Percentiles rank a stretch among this genome's conserved stretches.
phyloP scores from a whole-genome alignment of 2,329 filamentous ascomycete species.

The Neonectria sp. region DNA sequence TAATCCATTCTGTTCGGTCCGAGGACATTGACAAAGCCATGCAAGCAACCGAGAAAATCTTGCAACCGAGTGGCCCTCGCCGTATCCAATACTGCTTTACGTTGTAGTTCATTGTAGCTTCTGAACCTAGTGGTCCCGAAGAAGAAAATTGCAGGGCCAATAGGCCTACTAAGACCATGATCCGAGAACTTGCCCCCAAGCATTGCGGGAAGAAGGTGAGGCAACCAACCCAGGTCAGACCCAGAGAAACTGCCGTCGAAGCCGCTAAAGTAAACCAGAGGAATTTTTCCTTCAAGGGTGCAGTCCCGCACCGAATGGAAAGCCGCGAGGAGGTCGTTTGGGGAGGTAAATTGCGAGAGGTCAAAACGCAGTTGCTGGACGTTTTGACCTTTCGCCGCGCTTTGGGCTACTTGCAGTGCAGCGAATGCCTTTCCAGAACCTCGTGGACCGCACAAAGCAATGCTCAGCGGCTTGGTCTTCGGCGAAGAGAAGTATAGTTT shows the following conservation, averaged over 20 bases:
- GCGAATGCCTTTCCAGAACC: constrained; percentile 6
- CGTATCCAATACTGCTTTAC: background rate
- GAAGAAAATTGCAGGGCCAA: constrained; percentile 3
- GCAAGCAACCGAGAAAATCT: constrained; percentile 8
- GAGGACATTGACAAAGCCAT: constrained; percentile 14
- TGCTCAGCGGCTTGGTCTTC: constrained; percentile 5
- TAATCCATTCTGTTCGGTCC: constrained; percentile 1
- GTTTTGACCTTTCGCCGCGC: background rate
- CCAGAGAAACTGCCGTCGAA: background rate
- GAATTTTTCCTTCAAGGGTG: background rate
- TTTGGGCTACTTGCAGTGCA: constrained; percentile 4
- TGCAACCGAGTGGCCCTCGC: background rate
- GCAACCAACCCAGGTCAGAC: background rate
- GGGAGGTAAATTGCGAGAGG: constrained; percentile 3
- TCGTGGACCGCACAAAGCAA: background rate
- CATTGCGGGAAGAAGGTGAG: constrained; percentile 4
- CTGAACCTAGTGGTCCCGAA: constrained; percentile 1
- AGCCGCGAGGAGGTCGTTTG: background rate
- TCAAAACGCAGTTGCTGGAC: constrained; percentile 1
- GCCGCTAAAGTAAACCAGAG: constrained; percentile 5
- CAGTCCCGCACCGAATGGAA: constrained; percentile 5
- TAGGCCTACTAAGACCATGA: constrained; percentile 1
- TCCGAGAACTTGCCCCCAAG: constrained; percentile 7
- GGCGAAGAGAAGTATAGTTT: constrained; percentile 5
- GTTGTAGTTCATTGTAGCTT: background rate